Evolutionary conservation across 202 grass and related monocot genomes (phyloP).

Genomic region (Carex sylvatica): DNA sequence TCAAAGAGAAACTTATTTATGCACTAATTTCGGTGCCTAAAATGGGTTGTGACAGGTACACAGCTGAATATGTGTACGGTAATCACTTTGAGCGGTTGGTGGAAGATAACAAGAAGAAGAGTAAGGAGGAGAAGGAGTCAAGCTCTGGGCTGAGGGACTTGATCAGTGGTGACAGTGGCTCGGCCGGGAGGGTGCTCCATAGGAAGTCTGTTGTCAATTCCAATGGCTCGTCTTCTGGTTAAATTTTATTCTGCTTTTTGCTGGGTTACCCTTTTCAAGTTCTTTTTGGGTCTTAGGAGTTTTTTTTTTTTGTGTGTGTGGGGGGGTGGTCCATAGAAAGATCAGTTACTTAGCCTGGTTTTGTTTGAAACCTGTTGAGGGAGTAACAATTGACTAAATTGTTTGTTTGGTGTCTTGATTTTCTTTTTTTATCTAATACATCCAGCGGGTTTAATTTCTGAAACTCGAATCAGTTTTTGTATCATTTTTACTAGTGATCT

Average conservation of each 20-base stretch:
- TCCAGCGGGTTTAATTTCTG: neutral
- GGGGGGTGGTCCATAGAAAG: neutral
- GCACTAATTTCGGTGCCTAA: neutral
- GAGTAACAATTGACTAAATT: neutral
- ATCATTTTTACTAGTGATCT: neutral
- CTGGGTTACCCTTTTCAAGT: neutral
- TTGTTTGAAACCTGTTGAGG: constrained; percentile 8
- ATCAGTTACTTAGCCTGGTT: neutral
- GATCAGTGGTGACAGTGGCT: constrained; percentile 40
- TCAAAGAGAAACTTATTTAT: neutral
- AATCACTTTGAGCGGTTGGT: constrained; percentile 76
- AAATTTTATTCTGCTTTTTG: constrained; percentile 20
- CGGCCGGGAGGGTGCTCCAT: constrained; percentile 37
- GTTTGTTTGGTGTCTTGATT: constrained; percentile 6
- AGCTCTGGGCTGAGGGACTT: constrained; percentile 76
- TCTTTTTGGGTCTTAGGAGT: neutral
- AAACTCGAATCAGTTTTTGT: neutral
- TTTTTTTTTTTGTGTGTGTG: no score
- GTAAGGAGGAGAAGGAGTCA: constrained; percentile 39
- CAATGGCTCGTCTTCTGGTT: constrained; percentile 15
- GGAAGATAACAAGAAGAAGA: constrained; percentile 38
- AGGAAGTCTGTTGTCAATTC: constrained; percentile 31
- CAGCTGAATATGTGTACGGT: constrained; percentile 86
- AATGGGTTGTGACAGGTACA: constrained; percentile 44
- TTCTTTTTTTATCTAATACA: constrained; percentile 11